Evolutionary conservation across 2,329 filamentous ascomycete genomes (phyloP), one percentile per base, ranked within the genome.

Genomic region (Aspergillus calidoustus): DNA sequence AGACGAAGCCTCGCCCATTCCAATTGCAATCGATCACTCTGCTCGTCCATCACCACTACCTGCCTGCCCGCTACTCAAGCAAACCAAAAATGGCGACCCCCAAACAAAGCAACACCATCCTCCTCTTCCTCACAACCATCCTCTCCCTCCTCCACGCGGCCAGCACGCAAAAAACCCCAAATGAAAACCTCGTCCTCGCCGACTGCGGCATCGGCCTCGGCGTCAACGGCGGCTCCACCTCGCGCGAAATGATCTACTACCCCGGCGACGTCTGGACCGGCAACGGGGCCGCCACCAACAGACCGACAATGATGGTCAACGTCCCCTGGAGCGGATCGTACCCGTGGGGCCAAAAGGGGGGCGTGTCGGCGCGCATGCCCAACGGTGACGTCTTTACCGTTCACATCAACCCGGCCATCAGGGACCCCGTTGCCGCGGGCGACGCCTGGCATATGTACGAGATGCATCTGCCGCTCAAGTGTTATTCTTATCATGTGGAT

Each of bases 191-290:
- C 41, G 15, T 56, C 22, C 54, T 56, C 17, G 55, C 55, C n/a
- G 55, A 58, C 55, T 58, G 55, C 47, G 55, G 55, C 19, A 58
- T 58, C 47, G 55, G 55, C 55, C 55, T 58, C 23, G 55, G 55
- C 31, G 25, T 41, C 47, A 51, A 51, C 46, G 55, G 55, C 31
- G 55, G 55, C 55, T 58, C 55, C 17, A 58, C 56, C 38, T 52
- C 48, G 22, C 56, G 56, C 48, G 56, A 59, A 46, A 59, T 59
- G 56, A 59, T 59, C 34, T 59, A 59, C 56, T 59, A 59, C 48
- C 31, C 56, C 48, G 48, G 48, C 56, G 48, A 59, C 25, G 56
- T 59, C 34, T 59, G 56, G 56, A 59, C 56, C 4, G 56, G 56
- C 56, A 52, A 53, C 56, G 56, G 48, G 9, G 7, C 17, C 56